Evolutionary conservation across 768 basidiomycete genomes (phyloP).

Genomic region (Amanita rubescens): DNA sequence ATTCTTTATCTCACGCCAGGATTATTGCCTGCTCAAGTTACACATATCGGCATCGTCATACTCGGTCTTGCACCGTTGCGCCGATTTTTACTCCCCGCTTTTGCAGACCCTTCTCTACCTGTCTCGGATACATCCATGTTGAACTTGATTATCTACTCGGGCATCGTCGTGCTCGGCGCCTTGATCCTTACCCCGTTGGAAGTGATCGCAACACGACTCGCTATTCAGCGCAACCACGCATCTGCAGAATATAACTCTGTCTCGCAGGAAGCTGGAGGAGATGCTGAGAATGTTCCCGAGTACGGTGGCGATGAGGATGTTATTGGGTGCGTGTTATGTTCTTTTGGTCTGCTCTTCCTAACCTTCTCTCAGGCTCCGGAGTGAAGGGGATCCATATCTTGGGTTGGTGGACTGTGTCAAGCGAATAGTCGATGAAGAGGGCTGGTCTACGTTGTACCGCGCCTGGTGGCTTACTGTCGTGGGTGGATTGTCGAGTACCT

Average conservation of each 20-base stretch:
- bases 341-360: conserved; percentile 2
- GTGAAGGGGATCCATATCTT: conserved; percentile 72
- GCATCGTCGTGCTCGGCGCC: conserved; percentile 50
- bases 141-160: conserved; percentile 48
- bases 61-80: conserved; percentile 40
- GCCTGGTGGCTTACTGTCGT: conserved; percentile 83
- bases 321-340: conserved; percentile 51
- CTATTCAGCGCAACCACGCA: conserved; percentile 80
- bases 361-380: conserved; percentile 45
- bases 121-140: conserved; percentile 38
- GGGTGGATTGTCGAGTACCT: conserved; percentile 51
- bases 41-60: conserved; percentile 39
- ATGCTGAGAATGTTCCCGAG: conserved; percentile 50
- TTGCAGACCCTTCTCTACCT: conserved; percentile 24
- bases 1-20: conserved; percentile 75
- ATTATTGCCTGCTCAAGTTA: conserved; percentile 51
- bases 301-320: conserved; percentile 80
- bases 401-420: conserved; percentile 71
- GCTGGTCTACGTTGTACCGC: conserved; percentile 63
- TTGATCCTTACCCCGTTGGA: conserved; percentile 66
- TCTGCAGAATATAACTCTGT: conserved; percentile 69
- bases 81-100: conserved; percentile 37
- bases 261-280: conserved; percentile 64
- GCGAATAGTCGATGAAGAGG: conserved; percentile 75
- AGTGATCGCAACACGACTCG: conserved; percentile 69